Evolutionary conservation across 148 eudicot genomes (phyloP), one percentile per base, ranked within the genome.

Genomic region (Vaccinium vitisidaea): DNA sequence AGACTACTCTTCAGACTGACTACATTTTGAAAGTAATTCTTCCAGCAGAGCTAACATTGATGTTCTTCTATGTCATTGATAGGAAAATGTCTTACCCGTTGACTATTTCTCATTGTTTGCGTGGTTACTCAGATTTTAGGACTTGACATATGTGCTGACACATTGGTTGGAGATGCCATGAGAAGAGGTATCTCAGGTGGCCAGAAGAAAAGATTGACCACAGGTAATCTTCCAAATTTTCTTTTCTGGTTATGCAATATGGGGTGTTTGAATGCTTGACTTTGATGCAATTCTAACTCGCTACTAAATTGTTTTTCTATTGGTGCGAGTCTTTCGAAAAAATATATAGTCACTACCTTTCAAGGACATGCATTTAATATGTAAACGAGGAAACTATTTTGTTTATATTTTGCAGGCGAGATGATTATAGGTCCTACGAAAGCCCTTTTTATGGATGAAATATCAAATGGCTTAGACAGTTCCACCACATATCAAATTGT

Each of bases 401-500:
- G 30, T 54, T n/a, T 80, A 56, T 79, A 84, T 36, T 55, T 36
- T 83, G 50, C 88, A 95, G 98, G 93, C 21, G 95, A 95, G 91
- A 95, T 95, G 98, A 90, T 94, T 79, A 94, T 95, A 63, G 98
- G 98, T 54, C 95, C 98, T 15, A 90, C 91, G 63, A 92, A 85
- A 82, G 93, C 95, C 73, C 83, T 94, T 36, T 90, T 95, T 79
- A 90, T 95, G 98, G 98, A 95, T 87, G 98, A 95, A 87, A 95
- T 95, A 86, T 93, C 98, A 82, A 94, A 92, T 90, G 98, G 98
- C 15, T 86, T 95, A 83, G 98, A 95, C 88, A 95, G 98, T 80
- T 94, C 98, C 82, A 95, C 98, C 54, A 93, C 98, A 75, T 92
- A 88, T 87, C 96, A 95, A 87, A 92, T 95, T 76, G 85, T 94